phyloP scores from a whole-genome alignment of 2,329 filamentous ascomycete species.

The Talaromyces sp. region DNA sequence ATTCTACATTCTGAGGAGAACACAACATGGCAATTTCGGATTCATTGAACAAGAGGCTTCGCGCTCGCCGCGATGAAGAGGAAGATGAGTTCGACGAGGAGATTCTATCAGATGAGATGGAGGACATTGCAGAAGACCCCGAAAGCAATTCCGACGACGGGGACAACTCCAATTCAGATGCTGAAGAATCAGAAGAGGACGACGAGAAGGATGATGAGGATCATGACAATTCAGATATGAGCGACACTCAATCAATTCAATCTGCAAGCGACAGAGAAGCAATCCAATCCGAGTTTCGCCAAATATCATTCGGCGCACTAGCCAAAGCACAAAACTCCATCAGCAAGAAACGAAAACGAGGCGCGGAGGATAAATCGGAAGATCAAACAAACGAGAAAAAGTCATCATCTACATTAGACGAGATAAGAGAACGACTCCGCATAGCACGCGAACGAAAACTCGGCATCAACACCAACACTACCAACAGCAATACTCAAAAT shows the following conservation, averaged over 20 bases:
- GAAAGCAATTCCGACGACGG: constrained; percentile 20
- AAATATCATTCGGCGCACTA: constrained; percentile 84
- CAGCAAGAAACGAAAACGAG: constrained; percentile 31
- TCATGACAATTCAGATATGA: constrained; percentile 28
- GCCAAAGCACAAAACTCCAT: constrained; percentile 72
- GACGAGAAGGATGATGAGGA: constrained; percentile 45
- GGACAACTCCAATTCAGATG: constrained; percentile 22
- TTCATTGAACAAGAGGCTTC: constrained; percentile 44
- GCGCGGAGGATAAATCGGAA: constrained; percentile 10
- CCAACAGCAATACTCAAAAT: neutral
- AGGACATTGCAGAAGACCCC: neutral
- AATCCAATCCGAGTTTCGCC: constrained; percentile 47
- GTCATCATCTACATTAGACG: constrained; percentile 35
- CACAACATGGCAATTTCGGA: constrained; percentile 38
- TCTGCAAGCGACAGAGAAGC: constrained; percentile 35
- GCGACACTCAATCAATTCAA: constrained; percentile 13
- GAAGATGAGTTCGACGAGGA: constrained; percentile 40
- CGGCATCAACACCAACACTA: constrained; percentile 1
- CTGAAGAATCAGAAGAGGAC: constrained; percentile 29
- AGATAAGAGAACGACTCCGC: constrained; percentile 41
- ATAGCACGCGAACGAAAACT: constrained; percentile 45
- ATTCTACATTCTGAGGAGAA: neutral
- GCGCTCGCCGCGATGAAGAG: constrained; percentile 41
- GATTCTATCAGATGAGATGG: constrained; percentile 25
- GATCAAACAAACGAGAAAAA: neutral